phyloP scores from a whole-genome alignment of 306 rosid species.

The Inga laurina region DNA sequence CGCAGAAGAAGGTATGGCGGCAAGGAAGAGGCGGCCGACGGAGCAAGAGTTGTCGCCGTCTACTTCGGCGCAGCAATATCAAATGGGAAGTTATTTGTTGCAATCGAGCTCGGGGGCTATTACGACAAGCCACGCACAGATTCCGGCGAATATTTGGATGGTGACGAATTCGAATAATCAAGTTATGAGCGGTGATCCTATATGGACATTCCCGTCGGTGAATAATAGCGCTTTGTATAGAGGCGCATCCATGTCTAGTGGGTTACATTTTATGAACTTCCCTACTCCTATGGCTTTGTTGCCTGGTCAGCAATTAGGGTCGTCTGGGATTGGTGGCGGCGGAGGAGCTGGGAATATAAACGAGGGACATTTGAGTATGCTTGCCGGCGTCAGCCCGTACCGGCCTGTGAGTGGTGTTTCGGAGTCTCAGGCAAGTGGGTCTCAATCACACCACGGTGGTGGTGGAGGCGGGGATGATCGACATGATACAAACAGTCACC shows the following conservation, averaged over 20 bases:
- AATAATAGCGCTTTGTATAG: constrained; percentile 62
- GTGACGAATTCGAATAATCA: constrained; percentile 61
- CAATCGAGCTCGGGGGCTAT: constrained; percentile 57
- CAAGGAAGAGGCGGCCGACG: constrained; percentile 57
- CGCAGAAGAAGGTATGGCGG: constrained; percentile 63
- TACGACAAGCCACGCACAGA: constrained; percentile 58
- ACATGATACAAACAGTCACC: constrained; percentile 63
- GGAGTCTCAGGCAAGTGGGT: constrained; percentile 58
- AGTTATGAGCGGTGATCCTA: constrained; percentile 86
- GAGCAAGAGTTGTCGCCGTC: constrained; percentile 57
- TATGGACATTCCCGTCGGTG: constrained; percentile 87
- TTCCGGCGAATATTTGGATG: constrained; percentile 82
- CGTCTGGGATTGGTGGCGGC: constrained; percentile 18
- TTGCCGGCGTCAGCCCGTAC: constrained; percentile 60
- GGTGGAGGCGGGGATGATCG: constrained; percentile 41
- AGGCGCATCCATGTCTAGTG: constrained; percentile 62
- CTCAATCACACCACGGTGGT: constrained; percentile 64
- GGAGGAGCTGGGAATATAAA: constrained; percentile 37
- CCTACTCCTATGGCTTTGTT: constrained; percentile 64
- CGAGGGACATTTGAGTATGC: constrained; percentile 62
- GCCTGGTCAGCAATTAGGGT: constrained; percentile 59
- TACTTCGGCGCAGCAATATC: constrained; percentile 43
- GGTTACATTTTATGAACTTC: constrained; percentile 80
- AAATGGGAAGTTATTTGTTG: constrained; percentile 63
- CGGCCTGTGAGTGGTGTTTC: constrained; percentile 43